phyloP scores from a whole-genome alignment of 2,329 filamentous ascomycete species.

The Aspergillus sp. region DNA sequence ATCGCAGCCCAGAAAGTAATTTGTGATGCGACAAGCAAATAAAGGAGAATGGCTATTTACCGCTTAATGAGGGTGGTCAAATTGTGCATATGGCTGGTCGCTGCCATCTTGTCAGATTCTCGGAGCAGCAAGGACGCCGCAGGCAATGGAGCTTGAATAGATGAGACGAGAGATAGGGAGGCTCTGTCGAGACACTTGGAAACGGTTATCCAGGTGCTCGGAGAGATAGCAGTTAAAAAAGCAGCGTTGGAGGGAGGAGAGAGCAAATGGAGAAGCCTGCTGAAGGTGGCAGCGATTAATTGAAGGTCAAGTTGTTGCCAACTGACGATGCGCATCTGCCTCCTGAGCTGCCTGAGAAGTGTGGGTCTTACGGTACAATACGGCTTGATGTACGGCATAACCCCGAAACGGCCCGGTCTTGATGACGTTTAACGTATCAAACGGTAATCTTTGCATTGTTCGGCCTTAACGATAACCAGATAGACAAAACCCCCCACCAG shows the following conservation, averaged over 20 bases:
- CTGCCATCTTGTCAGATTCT: constrained; percentile 57
- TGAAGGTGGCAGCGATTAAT: constrained; percentile 6
- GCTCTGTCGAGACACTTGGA: background rate
- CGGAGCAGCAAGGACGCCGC: constrained; percentile 6
- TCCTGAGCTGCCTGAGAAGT: constrained; percentile 25
- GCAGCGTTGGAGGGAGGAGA: background rate
- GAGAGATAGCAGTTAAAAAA: background rate
- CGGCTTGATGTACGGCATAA: background rate
- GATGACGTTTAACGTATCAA: constrained; percentile 22
- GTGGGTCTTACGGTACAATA: constrained; percentile 25
- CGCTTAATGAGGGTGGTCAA: constrained; percentile 97
- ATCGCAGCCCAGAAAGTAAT: background rate
- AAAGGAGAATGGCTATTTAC: constrained; percentile 54
- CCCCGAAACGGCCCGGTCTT: background rate
- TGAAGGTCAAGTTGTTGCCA: constrained; percentile 16
- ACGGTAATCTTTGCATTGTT: constrained; percentile 9
- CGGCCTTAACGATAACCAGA: constrained; percentile 11
- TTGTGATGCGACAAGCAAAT: background rate
- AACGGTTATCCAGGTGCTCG: background rate
- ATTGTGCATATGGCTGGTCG: constrained; percentile 84
- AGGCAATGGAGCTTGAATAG: constrained; percentile 41
- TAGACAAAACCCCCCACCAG: constrained; percentile 6
- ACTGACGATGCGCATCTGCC: constrained; percentile 7
- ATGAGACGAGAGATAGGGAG: constrained; percentile 37
- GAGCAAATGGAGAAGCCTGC: background rate